phyloP scores from a whole-genome alignment of 2,329 filamentous ascomycete genomes.

The Penicillium sp. region DNA sequence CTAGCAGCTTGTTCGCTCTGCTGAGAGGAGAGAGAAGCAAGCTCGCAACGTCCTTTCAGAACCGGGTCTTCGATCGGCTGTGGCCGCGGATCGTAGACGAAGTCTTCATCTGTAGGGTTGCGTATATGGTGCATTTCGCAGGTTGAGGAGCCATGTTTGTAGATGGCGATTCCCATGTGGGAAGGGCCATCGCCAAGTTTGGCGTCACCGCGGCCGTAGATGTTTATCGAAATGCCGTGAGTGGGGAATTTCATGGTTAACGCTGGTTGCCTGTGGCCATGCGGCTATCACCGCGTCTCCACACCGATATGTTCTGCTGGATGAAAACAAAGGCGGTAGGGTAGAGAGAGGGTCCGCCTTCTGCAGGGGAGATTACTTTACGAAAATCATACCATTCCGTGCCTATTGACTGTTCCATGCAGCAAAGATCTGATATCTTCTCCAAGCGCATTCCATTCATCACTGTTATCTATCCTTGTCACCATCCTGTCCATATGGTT shows the following conservation, averaged over 20 bases:
- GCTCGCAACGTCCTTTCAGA: background rate
- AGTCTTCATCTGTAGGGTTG: background rate
- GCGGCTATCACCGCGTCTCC: background rate
- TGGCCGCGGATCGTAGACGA: background rate
- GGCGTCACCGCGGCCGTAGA: background rate
- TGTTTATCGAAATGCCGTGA: background rate
- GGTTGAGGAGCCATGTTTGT: background rate
- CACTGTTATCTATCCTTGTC: no score
- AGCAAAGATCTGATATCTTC: background rate
- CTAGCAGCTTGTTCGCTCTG: background rate
- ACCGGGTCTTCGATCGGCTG: background rate
- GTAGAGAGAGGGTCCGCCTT: no score
- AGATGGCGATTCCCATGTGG: background rate
- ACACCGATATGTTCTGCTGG: background rate
- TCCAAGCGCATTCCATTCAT: no score
- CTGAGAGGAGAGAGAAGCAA: background rate
- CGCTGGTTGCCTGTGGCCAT: background rate
- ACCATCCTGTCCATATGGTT: no score
- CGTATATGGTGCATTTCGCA: slow-evolving; percentile 1
- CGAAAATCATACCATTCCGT: background rate
- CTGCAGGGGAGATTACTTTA: no score
- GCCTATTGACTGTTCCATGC: no score
- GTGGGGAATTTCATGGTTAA: background rate
- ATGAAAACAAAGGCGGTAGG: background rate
- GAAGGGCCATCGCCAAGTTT: background rate